Conservation (phyloP, 495 filamentous ascomycete species). For the Aspergillus sparsus region DNA sequence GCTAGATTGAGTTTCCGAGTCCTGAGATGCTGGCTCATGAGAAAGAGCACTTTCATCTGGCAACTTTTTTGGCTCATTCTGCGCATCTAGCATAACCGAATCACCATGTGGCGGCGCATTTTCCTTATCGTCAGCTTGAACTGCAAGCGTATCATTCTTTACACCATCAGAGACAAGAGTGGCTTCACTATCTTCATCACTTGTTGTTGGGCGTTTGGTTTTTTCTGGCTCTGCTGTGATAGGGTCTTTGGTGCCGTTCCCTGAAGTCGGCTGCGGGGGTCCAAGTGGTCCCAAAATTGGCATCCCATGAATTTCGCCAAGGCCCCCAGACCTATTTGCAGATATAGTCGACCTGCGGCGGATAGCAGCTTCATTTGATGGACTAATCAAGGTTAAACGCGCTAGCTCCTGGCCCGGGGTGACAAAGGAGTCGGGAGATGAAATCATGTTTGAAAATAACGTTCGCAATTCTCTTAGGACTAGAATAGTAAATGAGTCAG, state of each 20-base stretch:
- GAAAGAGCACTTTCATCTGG: conserved; percentile 4
- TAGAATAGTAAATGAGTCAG: conserved; percentile 29
- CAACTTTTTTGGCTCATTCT: conserved; percentile 17
- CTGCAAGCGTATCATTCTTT: conserved; percentile 25
- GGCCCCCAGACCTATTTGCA: conserved; percentile 35
- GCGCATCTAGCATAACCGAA: conserved; percentile 20
- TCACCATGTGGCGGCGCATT: conserved; percentile 37
- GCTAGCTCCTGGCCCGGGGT: conserved; percentile 78
- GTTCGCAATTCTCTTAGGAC: conserved; percentile 70
- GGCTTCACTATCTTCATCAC: conserved; percentile 49
- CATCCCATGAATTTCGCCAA: conserved; percentile 55
- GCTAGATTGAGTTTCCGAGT: conserved; percentile 24
- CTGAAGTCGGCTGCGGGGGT: conserved; percentile 37
- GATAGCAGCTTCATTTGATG: conserved; percentile 57
- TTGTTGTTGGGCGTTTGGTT: conserved; percentile 23
- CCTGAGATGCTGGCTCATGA: conserved; percentile 5
- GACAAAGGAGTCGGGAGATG: conserved; percentile 52
- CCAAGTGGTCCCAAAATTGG: conserved; percentile 54
- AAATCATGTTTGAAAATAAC: conserved; percentile 74
- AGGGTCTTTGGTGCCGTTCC: conserved; percentile 21
- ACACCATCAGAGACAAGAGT: conserved; percentile 51
- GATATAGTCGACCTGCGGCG: conserved; percentile 57
- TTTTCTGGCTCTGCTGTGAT: conserved; percentile 23
- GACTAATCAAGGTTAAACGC: conserved; percentile 71
- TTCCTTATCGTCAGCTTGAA: conserved; percentile 44